Base-by-base conservation (phyloP, 495 filamentous ascomycete species). In the Penicillium daleae region DNA sequence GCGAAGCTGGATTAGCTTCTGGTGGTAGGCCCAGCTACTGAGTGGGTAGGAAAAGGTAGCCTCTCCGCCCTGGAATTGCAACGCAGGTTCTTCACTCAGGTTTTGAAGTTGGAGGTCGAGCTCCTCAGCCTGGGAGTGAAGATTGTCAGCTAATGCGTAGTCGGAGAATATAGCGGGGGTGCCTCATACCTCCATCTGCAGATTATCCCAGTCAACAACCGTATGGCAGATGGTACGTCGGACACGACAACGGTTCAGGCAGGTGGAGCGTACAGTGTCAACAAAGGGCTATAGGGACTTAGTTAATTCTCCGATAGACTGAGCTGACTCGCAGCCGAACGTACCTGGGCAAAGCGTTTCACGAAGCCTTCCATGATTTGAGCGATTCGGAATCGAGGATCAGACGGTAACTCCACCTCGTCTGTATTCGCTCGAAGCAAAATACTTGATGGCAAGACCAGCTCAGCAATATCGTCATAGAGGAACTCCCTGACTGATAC, bases 201-300 rank as follows among this genome's bases (percentile, higher is more conserved):
- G 77, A 64, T 85, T 85, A 64, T 98, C 94, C 87, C 92, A 96
- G 62, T 93, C 90, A 22, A 86, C 75, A 40, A 96, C 85, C 8
- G 85, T 85, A 71, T 97, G 95, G 61, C 87, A 91, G 27, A 99
- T 78, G 15, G 87, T 91, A 32, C 95, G 85, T 17, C 95, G 89
- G 39, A 96, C 84, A 10, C 95, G 89, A 69, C 92, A 92, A 54
- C 92, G 85, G 66, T 99, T 99, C 71, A 97, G 87, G 71, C 92
- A 97, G 15, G 94, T 82, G 27, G 88, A 87, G 49, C 90, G 86
- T 64, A 93, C 89, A 21, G 94, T 84, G 65, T 97, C 92, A 7
- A 94, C 76, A 68, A 92, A 97, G 6, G 88, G 87, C 79, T 93
- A 76, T 15, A 37, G n/a, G 7, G 21, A 56, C 3, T 42, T 27